A percentile compares a stretch with the other conserved stretches of the same genome.
Evolutionary conservation across 2,329 filamentous ascomycete species (phyloP).

Genomic region (Lomentospora prolificans): DNA sequence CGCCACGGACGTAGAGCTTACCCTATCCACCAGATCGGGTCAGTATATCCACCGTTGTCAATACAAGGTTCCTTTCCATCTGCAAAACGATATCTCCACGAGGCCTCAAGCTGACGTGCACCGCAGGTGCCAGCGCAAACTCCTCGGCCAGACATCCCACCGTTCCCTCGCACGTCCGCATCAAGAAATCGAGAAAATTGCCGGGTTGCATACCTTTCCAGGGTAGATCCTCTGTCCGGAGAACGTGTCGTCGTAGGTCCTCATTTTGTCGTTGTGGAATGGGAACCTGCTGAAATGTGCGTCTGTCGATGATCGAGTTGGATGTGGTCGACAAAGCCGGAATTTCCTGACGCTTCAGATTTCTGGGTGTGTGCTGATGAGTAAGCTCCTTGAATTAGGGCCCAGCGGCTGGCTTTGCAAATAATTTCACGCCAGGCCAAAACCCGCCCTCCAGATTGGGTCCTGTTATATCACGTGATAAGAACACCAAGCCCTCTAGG

Average conservation of each 20-base stretch:
- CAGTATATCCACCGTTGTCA: not conserved
- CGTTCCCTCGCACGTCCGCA: not conserved
- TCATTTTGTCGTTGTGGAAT: conserved; percentile 29
- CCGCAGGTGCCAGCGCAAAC: not conserved
- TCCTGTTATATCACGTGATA: conserved; percentile 1
- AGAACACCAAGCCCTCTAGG: too few species aligned
- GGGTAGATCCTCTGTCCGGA: conserved; percentile 59
- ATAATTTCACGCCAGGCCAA: not conserved
- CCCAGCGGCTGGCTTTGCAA: not conserved
- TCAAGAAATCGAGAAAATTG: not conserved
- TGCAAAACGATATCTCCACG: not conserved
- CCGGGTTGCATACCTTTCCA: conserved; percentile 46
- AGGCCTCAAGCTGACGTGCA: not conserved
- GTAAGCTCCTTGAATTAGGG: conserved; percentile 6
- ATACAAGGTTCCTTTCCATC: not conserved
- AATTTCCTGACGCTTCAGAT: conserved; percentile 9
- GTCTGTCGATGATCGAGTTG: conserved; percentile 5
- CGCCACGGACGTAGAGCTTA: conserved; percentile 98
- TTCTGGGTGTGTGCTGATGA: conserved; percentile 9
- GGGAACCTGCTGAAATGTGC: conserved; percentile 7
- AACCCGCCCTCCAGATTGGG: not conserved
- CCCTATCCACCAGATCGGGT: conserved; percentile 48
- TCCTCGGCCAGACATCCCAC: not conserved
- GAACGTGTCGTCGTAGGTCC: conserved; percentile 58
- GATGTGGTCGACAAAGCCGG: not conserved